phyloP scores from a whole-genome alignment of 257 asterid genomes.

The Nicotiana tomentosiformis region DNA sequence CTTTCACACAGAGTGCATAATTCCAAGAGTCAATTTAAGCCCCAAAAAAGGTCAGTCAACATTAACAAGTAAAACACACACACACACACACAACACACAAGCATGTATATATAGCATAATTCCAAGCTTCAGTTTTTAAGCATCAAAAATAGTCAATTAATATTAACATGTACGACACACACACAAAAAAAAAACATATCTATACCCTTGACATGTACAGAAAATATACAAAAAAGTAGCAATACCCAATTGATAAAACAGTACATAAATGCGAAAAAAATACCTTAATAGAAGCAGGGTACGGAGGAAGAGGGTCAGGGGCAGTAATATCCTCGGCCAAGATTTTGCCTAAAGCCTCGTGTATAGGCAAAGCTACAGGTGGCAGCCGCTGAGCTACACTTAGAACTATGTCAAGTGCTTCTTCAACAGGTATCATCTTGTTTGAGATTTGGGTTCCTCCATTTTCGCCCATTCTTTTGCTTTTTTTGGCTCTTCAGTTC shows the following conservation, averaged over 20 bases:
- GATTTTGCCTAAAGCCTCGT: constrained; percentile 62
- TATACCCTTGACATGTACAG: background rate
- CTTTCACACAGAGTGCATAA: background rate
- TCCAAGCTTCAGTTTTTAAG: too few relatives aligned
- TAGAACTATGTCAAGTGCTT: constrained; percentile 62
- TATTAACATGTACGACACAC: background rate
- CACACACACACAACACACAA: too few relatives aligned
- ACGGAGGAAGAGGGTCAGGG: constrained; percentile 94
- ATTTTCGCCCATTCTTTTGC: background rate
- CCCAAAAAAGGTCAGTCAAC: background rate
- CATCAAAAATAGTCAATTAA: background rate
- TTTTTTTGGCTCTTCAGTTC: background rate
- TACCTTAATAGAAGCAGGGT: constrained; percentile 94
- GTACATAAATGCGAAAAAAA: background rate
- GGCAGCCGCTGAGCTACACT: constrained; percentile 50
- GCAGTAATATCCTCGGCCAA: constrained; percentile 77
- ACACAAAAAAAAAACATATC: too few relatives aligned
- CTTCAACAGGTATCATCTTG: constrained; percentile 52
- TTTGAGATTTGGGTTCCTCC: constrained; percentile 6
- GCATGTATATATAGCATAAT: too few relatives aligned
- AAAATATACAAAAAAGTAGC: background rate
- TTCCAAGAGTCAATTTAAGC: background rate
- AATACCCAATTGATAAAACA: background rate
- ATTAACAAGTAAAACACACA: background rate
- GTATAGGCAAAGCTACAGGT: constrained; percentile 54